These are phyloP conservation scores for Sporormia fimetaria DNA, from an alignment of 495 filamentous ascomycete species.

Conservation along the genomic window DNA sequence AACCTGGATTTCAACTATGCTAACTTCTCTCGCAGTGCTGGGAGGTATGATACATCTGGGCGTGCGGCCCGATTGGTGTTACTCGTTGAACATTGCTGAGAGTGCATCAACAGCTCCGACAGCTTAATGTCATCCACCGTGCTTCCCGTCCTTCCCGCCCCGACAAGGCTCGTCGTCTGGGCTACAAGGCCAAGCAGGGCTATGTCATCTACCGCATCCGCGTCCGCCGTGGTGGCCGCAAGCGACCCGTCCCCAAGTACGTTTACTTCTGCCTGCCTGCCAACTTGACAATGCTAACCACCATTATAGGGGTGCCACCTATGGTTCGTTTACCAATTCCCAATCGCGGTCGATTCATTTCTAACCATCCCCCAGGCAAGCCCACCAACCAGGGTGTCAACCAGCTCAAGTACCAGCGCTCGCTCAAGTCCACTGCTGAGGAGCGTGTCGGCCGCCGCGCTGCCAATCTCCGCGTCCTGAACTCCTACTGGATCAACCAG, in stretches of 20 bases:
- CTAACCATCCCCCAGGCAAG: slow-evolving; percentile 55
- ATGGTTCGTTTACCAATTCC: slow-evolving; percentile 49
- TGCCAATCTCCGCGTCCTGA: slow-evolving; percentile 96
- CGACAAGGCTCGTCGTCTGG: slow-evolving; percentile 98
- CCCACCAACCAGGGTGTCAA: slow-evolving; percentile 99
- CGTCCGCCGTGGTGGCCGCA: slow-evolving; percentile 94
- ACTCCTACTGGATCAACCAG: slow-evolving; percentile 99
- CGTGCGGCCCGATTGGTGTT: slow-evolving; percentile 54
- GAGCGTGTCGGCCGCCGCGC: slow-evolving; percentile 98
- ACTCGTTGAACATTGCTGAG: slow-evolving; percentile 99
- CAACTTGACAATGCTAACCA: slow-evolving; percentile 11
- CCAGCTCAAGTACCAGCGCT: slow-evolving; percentile 99
- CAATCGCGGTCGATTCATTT: not conserved
- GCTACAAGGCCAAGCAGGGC: slow-evolving; percentile 99
- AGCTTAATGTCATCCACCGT: slow-evolving; percentile 98
- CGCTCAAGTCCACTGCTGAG: slow-evolving; percentile 90
- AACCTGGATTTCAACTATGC: not conserved
- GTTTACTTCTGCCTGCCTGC: not conserved
- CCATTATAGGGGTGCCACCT: slow-evolving; percentile 82
- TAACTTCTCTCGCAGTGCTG: slow-evolving; percentile 50
- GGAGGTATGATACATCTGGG: slow-evolving; percentile 69
- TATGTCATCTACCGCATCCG: slow-evolving; percentile 99
- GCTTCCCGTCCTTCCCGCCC: slow-evolving; percentile 95
- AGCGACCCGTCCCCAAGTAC: slow-evolving; percentile 56
- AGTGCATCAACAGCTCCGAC: slow-evolving; percentile 98